Percentiles rank a stretch among this genome's conserved stretches.
phyloP scores from a whole-genome alignment of 2,329 filamentous ascomycete genomes.

The Aspergillus fijiensis region DNA sequence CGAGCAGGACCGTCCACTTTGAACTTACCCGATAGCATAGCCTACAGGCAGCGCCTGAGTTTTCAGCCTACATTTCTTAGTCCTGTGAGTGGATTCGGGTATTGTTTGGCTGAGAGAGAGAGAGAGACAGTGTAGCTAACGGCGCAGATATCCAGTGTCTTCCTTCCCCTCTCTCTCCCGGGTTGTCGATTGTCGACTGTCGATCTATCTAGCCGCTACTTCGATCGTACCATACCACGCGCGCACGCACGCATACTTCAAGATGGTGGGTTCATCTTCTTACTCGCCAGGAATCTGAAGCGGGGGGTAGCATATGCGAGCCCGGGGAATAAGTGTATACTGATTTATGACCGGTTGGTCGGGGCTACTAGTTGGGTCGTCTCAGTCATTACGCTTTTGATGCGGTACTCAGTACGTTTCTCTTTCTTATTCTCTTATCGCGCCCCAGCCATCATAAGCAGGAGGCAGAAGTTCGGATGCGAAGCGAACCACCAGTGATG shows the following conservation, averaged over 20 bases:
- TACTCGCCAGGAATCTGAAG: no score
- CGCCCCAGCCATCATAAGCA: neutral
- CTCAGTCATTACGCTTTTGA: constrained; percentile 95
- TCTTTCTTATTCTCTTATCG: neutral
- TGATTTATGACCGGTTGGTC: neutral
- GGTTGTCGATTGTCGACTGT: no score
- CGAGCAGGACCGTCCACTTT: no score
- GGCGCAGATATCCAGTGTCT: neutral
- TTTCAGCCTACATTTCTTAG: neutral
- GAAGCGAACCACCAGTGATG: no score
- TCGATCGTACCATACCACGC: neutral
- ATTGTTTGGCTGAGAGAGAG: no score
- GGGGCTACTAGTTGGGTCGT: constrained; percentile 77
- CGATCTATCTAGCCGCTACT: no score
- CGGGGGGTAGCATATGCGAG: neutral
- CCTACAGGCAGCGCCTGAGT: neutral
- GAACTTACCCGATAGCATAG: no score
- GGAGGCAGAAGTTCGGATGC: neutral
- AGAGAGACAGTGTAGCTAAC: neutral
- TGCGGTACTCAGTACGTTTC: constrained; percentile 76
- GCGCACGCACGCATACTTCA: neutral
- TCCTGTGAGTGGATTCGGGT: neutral
- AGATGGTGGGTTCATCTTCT: constrained; percentile 10
- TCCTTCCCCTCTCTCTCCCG: no score
- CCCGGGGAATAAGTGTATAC: neutral